These are phyloP conservation scores for Buxus sempervirens DNA, from an alignment of 164 flowering plant species.

Conservation along the genomic window DNA sequence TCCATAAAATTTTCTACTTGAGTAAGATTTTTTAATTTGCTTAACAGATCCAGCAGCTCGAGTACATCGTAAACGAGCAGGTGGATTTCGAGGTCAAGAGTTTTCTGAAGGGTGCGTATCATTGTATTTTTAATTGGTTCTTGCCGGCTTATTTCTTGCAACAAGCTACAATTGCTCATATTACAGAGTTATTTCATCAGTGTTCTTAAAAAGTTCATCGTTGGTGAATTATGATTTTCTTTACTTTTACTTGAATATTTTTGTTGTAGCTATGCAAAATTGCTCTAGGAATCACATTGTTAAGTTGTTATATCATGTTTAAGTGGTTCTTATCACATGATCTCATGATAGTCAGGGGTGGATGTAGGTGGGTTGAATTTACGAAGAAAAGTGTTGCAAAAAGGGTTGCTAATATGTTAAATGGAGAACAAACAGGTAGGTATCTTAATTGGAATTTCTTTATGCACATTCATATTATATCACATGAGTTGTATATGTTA, in stretches of 20 bases:
- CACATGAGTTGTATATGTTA: neutral
- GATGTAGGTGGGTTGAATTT: conserved; percentile 91
- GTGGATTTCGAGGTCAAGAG: conserved; percentile 61
- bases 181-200: no score
- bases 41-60: conserved; percentile 52
- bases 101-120: conserved; percentile 84
- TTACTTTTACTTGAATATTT: neutral
- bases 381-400: conserved; percentile 69
- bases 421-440: conserved; percentile 88
- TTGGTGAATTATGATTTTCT: neutral
- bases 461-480: neutral
- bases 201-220: neutral
- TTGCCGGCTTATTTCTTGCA: neutral
- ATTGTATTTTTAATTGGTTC: neutral
- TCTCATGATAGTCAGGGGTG: neutral
- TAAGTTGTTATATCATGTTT: neutral
- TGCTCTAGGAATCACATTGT: neutral
- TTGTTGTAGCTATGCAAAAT: neutral
- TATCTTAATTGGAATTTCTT: neutral
- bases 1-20: neutral
- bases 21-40: neutral
- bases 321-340: neutral
- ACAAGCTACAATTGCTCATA: neutral
- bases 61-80: conserved; percentile 54
- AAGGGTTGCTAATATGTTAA: conserved; percentile 70